A percentile compares a stretch with the other conserved stretches of the same genome.
Evolutionary conservation across 352 stramenopile genomes (phyloP).

Genomic region (Phytophthora idaei): DNA sequence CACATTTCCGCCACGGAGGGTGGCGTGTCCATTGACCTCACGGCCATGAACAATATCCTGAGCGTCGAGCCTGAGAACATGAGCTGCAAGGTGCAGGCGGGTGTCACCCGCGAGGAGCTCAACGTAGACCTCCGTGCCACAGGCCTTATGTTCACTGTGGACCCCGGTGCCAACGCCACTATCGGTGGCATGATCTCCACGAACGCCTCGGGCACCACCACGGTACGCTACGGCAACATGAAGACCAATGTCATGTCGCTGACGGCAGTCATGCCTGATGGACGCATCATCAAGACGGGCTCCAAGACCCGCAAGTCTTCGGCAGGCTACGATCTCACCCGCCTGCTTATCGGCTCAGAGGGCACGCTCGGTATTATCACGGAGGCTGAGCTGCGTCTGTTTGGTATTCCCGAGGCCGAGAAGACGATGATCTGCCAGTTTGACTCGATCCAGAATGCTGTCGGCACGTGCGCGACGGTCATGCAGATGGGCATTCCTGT

Average conservation of each 20-base stretch:
- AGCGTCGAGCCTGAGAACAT: conserved; percentile 80
- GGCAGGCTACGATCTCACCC: conserved; percentile 97
- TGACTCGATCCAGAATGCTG: conserved; percentile 84
- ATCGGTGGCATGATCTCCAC: conserved; percentile 96
- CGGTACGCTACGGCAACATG: conserved; percentile 96
- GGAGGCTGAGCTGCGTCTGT: conserved; percentile 93
- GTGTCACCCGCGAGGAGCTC: conserved; percentile 93
- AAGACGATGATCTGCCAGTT: conserved; percentile 95
- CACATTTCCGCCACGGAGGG: conserved; percentile 93
- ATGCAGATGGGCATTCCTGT: conserved; percentile 91
- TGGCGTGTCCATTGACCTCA: conserved; percentile 93
- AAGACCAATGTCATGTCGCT: conserved; percentile 95
- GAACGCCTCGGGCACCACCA: conserved; percentile 91
- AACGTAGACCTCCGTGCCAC: conserved; percentile 89
- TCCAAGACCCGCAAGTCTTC: conserved; percentile 95
- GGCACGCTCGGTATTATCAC: conserved; percentile 96
- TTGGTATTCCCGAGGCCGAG: conserved; percentile 90
- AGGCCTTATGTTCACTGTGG: conserved; percentile 96
- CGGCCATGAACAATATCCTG: conserved; percentile 79
- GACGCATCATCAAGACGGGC: conserved; percentile 89
- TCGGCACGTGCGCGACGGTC: conserved; percentile 82
- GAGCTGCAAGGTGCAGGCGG: conserved; percentile 93
- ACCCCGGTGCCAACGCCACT: conserved; percentile 96
- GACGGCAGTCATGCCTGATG: conserved; percentile 92
- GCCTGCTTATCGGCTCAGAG: conserved; percentile 95